Evolutionary conservation across 73 alveolate species (phyloP).

Genomic region (Uronychia binucleata): DNA sequence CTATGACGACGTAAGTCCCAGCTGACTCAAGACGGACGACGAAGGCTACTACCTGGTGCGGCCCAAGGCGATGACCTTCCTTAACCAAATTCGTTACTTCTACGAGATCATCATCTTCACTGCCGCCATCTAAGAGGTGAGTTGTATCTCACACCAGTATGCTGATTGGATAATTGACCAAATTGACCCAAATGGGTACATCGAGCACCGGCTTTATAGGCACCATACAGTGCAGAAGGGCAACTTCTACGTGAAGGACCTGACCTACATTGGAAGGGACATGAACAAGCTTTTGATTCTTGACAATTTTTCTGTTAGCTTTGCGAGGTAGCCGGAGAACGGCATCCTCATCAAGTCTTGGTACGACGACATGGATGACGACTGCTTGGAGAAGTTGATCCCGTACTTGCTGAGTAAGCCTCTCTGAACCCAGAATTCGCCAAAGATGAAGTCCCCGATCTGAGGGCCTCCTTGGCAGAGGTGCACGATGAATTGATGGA

Average conservation of each 20-base stretch:
- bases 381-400: slow-evolving; percentile 76
- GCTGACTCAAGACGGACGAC: slow-evolving; percentile 80
- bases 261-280: slow-evolving; percentile 49
- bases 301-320: slow-evolving; percentile 25
- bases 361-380: slow-evolving; percentile 88
- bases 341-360: slow-evolving; percentile 93
- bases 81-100: slow-evolving; percentile 79
- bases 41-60: slow-evolving; percentile 92
- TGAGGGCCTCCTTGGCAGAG: not conserved
- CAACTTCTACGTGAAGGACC: slow-evolving; percentile 36
- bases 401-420: slow-evolving; percentile 54
- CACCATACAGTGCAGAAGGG: slow-evolving; percentile 53
- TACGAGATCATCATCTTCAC: slow-evolving; percentile 96
- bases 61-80: slow-evolving; percentile 87
- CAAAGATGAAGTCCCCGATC: not conserved
- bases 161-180: slow-evolving; percentile 65
- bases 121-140: slow-evolving; percentile 72
- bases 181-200: slow-evolving; percentile 35
- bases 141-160: slow-evolving; percentile 9
- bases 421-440: not conserved
- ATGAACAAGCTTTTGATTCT: slow-evolving; percentile 38
- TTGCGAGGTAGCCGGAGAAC: slow-evolving; percentile 67
- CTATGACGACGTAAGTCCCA: not conserved
- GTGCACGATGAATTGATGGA: not conserved
- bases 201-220: slow-evolving; percentile 50